phyloP scores from a whole-genome alignment of 495 filamentous ascomycete genomes.

The Trichoderma reesei region DNA sequence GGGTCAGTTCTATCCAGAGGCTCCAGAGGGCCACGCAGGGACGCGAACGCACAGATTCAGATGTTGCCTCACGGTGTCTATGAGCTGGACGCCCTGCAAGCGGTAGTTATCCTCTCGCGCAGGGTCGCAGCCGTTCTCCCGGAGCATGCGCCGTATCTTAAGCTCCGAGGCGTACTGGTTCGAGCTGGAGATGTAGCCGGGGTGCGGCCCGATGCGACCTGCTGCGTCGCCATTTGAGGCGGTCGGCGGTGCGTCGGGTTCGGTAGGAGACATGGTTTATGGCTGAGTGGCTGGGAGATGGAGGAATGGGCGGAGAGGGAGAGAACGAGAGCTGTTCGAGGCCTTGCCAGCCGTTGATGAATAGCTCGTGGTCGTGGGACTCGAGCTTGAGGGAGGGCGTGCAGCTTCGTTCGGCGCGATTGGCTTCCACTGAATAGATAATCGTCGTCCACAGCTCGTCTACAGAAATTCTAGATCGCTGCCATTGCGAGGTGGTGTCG shows the following conservation, averaged over 20 bases:
- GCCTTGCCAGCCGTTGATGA: no score
- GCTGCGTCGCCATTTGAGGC: slow-evolving; percentile 5
- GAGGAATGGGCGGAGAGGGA: not conserved
- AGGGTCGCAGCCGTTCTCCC: slow-evolving; percentile 28
- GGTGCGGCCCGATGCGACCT: slow-evolving; percentile 22
- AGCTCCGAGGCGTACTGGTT: slow-evolving; percentile 33
- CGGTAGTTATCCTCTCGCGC: slow-evolving; percentile 56
- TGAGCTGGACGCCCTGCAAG: slow-evolving; percentile 68
- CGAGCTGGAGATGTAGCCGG: slow-evolving; percentile 29
- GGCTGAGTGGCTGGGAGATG: not conserved
- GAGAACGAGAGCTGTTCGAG: no score
- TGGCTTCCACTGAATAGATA: no score
- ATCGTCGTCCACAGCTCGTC: no score
- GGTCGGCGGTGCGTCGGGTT: not conserved
- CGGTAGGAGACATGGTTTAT: not conserved
- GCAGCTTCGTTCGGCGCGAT: no score
- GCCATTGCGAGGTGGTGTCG: no score
- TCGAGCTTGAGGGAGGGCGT: no score
- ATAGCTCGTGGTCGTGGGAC: no score
- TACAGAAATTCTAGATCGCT: no score
- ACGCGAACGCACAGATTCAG: slow-evolving; percentile 53
- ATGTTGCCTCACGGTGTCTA: slow-evolving; percentile 63
- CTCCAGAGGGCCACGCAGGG: slow-evolving; percentile 8
- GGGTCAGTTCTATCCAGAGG: slow-evolving; percentile 13
- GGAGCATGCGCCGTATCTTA: slow-evolving; percentile 27